Conservation (phyloP, 2,329 filamentous ascomycete genomes). For the Fusarium agapanthi region DNA sequence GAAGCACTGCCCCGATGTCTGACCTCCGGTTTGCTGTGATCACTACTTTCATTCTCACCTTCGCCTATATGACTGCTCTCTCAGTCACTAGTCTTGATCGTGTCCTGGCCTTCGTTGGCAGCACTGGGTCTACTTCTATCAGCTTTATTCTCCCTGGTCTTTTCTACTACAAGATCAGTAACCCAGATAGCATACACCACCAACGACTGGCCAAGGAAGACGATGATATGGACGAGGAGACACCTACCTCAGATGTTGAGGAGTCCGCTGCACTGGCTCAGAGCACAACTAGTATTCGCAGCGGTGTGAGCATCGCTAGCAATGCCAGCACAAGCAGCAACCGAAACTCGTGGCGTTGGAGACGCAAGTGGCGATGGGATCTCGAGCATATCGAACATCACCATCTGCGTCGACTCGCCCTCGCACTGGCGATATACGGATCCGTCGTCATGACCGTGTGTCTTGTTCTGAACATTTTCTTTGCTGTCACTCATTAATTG, state of each 20-base stretch:
- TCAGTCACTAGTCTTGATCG: constrained; percentile 89
- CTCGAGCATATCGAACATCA: constrained; percentile 71
- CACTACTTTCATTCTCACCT: constrained; percentile 83
- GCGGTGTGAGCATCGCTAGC: constrained; percentile 50
- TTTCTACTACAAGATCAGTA: constrained; percentile 98
- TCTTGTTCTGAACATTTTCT: constrained; percentile 84
- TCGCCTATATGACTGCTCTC: constrained; percentile 89
- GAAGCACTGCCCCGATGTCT: constrained; percentile 72
- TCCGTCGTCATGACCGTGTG: constrained; percentile 89
- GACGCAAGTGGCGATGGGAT: constrained; percentile 67
- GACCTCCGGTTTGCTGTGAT: constrained; percentile 90
- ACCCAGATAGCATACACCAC: constrained; percentile 85
- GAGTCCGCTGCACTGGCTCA: constrained; percentile 55
- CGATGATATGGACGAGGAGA: constrained; percentile 76
- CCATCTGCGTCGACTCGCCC: constrained; percentile 74
- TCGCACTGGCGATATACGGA: constrained; percentile 85
- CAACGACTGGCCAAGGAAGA: constrained; percentile 90
- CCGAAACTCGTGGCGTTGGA: constrained; percentile 57
- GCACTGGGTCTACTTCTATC: constrained; percentile 93
- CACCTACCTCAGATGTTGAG: constrained; percentile 60
- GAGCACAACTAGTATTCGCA: constrained; percentile 57
- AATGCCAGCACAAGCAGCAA: constrained; percentile 39
- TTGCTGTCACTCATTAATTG: constrained; percentile 65
- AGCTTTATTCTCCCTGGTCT: constrained; percentile 95
- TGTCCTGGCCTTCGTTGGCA: constrained; percentile 93